Evolutionary conservation across 148 eudicot genomes (phyloP).

Genomic region (Mesembryanthemum crystallinum): DNA sequence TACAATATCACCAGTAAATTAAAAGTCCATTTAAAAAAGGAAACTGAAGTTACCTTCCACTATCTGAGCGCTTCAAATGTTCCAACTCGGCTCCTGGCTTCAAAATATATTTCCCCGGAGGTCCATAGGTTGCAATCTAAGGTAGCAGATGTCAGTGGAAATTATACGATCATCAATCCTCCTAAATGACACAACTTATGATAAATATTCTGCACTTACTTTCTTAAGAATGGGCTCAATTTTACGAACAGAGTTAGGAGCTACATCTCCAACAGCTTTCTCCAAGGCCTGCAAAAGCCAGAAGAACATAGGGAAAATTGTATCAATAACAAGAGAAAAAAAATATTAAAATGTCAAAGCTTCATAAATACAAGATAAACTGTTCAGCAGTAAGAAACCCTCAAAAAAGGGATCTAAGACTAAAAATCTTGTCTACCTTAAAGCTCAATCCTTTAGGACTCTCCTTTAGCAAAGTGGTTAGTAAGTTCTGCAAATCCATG

Average conservation of each 20-base stretch:
- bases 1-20: background rate
- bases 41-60: constrained; percentile 48
- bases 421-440: constrained; percentile 47
- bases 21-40: constrained; percentile 8
- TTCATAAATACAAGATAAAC: background rate
- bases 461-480: constrained; percentile 62
- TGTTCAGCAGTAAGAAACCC: background rate
- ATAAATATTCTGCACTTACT: constrained; percentile 38
- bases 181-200: constrained; percentile 1
- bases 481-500: constrained; percentile 53
- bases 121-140: constrained; percentile 76
- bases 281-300: constrained; percentile 58
- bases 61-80: constrained; percentile 49
- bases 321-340: background rate
- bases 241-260: constrained; percentile 54
- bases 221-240: constrained; percentile 74
- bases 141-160: constrained; percentile 30
- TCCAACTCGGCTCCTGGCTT: constrained; percentile 67
- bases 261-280: constrained; percentile 73
- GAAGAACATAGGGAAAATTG: background rate
- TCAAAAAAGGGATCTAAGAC: background rate
- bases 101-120: constrained; percentile 77
- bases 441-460: constrained; percentile 83
- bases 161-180: constrained; percentile 17
- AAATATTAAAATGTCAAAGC: background rate